These are phyloP conservation scores for Pseudopithomyces chartarum DNA, from an alignment of 2,329 filamentous ascomycete genomes.

Conservation along the genomic window DNA sequence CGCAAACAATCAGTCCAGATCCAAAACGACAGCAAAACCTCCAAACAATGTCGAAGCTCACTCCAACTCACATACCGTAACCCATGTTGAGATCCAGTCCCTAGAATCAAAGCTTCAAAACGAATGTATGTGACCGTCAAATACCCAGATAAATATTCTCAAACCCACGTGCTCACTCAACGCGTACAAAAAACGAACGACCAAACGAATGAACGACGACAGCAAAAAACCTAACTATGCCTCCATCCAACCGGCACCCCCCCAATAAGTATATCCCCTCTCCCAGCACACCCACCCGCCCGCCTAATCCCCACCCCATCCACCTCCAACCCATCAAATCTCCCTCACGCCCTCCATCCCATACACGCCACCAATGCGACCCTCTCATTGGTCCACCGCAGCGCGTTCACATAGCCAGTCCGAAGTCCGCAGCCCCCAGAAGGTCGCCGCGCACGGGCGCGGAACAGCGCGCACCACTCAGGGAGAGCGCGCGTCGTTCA, in stretches of 20 bases:
- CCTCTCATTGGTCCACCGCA: too few relatives aligned
- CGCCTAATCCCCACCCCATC: background rate
- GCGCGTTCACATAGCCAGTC: too few relatives aligned
- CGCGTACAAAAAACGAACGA: too few relatives aligned
- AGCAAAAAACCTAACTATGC: background rate
- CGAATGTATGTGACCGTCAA: background rate
- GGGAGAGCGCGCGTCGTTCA: background rate
- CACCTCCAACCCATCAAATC: background rate
- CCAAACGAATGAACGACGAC: too few relatives aligned
- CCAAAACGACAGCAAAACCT: background rate
- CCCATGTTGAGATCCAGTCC: slow-evolving; percentile 24
- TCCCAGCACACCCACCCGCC: background rate
- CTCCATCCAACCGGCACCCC: background rate
- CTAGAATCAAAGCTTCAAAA: background rate
- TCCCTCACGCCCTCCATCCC: background rate
- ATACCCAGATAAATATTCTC: background rate
- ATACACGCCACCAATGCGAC: background rate
- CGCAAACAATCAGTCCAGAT: slow-evolving; percentile 8
- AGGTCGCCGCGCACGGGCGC: slow-evolving; percentile 15
- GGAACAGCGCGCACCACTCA: slow-evolving; percentile 6
- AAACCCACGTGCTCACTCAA: too few relatives aligned
- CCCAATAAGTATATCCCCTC: background rate
- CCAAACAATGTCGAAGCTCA: too few relatives aligned
- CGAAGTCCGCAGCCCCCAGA: too few relatives aligned
- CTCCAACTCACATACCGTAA: slow-evolving; percentile 22